These are phyloP conservation scores for Umbelopsis sp. DNA, from an alignment of 371 early-diverging fungal species.

Conservation along the genomic window DNA sequence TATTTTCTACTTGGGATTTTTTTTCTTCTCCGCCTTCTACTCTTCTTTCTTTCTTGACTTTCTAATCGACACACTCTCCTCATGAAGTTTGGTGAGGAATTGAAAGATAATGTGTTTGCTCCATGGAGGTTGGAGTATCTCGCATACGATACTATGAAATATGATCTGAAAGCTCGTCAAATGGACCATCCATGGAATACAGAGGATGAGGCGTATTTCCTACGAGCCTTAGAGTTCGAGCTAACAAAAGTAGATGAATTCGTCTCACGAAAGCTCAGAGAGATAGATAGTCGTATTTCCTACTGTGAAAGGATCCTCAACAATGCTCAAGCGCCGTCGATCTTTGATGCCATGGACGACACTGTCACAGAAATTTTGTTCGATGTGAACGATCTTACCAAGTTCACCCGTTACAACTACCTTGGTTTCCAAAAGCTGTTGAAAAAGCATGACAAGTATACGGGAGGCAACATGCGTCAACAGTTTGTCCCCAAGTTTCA, in stretches of 20 bases:
- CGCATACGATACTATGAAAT: slow-evolving; percentile 80
- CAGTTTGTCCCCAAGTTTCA: slow-evolving; percentile 25
- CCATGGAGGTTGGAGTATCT: slow-evolving; percentile 91
- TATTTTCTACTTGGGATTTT: neutral
- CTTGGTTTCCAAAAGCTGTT: slow-evolving; percentile 93
- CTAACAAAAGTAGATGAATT: slow-evolving; percentile 78
- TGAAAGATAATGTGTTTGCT: slow-evolving; percentile 68
- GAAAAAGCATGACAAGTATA: slow-evolving; percentile 85
- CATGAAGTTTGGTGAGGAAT: slow-evolving; percentile 89
- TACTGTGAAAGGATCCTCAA: slow-evolving; percentile 65
- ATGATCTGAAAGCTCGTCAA: slow-evolving; percentile 65
- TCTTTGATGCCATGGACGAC: slow-evolving; percentile 29
- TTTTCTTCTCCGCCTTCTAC: neutral
- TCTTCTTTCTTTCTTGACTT: slow-evolving; percentile 4
- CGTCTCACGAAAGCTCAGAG: slow-evolving; percentile 75
- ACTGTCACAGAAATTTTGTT: slow-evolving; percentile 33
- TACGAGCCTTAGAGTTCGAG: slow-evolving; percentile 82
- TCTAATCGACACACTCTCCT: neutral
- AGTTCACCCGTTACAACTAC: slow-evolving; percentile 91
- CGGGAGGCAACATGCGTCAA: slow-evolving; percentile 26
- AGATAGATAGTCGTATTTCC: slow-evolving; percentile 84
- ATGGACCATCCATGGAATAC: slow-evolving; percentile 55
- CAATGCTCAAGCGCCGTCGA: slow-evolving; percentile 25
- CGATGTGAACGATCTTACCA: slow-evolving; percentile 87
- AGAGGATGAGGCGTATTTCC: slow-evolving; percentile 83